Evolutionary conservation across 148 eudicot species (phyloP).

Genomic region (Oxyria digyna): DNA sequence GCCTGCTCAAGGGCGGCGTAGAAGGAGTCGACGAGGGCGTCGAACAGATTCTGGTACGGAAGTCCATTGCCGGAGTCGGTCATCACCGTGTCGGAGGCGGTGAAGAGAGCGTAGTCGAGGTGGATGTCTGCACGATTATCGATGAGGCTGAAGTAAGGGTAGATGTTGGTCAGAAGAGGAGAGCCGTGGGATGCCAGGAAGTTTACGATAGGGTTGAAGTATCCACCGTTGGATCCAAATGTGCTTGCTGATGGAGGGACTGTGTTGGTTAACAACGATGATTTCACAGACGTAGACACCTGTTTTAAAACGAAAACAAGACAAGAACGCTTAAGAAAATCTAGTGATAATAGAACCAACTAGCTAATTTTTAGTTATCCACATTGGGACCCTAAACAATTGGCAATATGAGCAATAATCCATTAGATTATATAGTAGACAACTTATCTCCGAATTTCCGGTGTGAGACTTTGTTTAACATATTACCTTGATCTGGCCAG

Average conservation of each 20-base stretch:
- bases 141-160: conserved; percentile 32
- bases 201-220: conserved; percentile 27
- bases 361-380: too few species aligned
- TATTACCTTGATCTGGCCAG: background rate
- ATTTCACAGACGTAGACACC: conserved; percentile 27
- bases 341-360: too few species aligned
- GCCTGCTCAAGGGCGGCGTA: conserved; percentile 30
- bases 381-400: too few species aligned
- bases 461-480: too few species aligned
- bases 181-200: conserved; percentile 17
- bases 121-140: background rate
- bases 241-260: conserved; percentile 26
- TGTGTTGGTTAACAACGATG: conserved; percentile 7
- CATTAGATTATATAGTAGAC: too few species aligned
- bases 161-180: conserved; percentile 31
- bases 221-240: conserved; percentile 7
- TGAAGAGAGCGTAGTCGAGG: conserved; percentile 33
- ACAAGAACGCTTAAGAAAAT: too few species aligned
- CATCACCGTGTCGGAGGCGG: conserved; percentile 20
- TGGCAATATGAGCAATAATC: too few species aligned
- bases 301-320: background rate
- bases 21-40: conserved; percentile 32
- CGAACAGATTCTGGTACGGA: conserved; percentile 32
- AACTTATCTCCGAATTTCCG: too few species aligned
- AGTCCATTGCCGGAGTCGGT: conserved; percentile 19